Evolutionary conservation across 2,329 filamentous ascomycete genomes (phyloP), one percentile per base, ranked within the genome.

Genomic region (Hortaea werneckii): DNA sequence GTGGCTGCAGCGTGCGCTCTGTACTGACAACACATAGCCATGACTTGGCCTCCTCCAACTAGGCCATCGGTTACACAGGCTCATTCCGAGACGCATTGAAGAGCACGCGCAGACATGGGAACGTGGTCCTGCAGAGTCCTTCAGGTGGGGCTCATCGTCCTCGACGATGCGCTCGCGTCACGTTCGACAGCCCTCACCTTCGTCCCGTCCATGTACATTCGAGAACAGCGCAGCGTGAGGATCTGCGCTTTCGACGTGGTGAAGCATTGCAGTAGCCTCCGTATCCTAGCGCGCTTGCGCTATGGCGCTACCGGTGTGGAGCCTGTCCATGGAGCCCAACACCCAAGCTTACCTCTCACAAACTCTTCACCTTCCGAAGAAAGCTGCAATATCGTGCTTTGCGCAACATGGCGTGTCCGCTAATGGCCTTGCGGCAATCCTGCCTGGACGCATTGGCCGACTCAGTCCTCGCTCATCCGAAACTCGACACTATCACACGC

Each of bases 321-420:
- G 49, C 44, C 41, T 30, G 41, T 45, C 35, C 49, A 44, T 41
- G 47, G 46, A 46, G 46, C 47, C 45, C 54, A 52, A 53, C 42
- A 45, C 32, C 49, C 47, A 45, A 42, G 32, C 44, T 45, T 43
- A 42, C 48, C 46, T 45, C 7, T 13, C 27, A 28, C 27, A 10
- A 37, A 40, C 40, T 34, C 44, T 47, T 13, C 47, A 40, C 41
- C 40, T 47, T 43, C 49, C 45, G 45, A 46, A 34, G 38, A 43
- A 47, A 45, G 37, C 44, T 50, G 40, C 39, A 50, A 50, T 20
- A 52, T 50, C 50, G 50, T 54, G 48, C 44, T 50, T 50, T 56
- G 58, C 56, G 58, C 57, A 48, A 58, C 58, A 59, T 59, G 43
- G 28, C 51, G 49, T 54, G 41, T 51, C 45, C 48, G 45, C 41